Conservation (phyloP, 192 early-diverging fungal genomes). For the Obelidium mucronatum region DNA sequence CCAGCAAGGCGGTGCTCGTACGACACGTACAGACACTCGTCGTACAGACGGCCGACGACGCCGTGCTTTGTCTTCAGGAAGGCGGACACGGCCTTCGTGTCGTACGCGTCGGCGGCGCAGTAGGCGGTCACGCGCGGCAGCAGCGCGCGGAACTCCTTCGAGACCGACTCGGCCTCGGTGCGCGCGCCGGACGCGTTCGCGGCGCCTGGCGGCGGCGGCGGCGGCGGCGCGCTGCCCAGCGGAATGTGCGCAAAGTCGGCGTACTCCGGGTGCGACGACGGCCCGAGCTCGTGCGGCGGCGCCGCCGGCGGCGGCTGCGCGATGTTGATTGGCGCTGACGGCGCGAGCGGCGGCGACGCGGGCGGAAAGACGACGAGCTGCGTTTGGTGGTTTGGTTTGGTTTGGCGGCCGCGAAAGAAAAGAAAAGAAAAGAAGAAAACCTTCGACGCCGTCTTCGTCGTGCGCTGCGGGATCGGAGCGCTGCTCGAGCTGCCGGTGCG, state of each 20-base stretch:
- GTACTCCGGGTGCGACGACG: not conserved
- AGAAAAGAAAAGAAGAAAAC: no score
- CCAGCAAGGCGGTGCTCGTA: conserved; percentile 38
- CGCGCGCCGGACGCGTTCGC: conserved; percentile 13
- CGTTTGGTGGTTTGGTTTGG: not conserved
- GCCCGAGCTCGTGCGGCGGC: not conserved
- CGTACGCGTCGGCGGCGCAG: conserved; percentile 54
- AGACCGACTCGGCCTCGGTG: conserved; percentile 61
- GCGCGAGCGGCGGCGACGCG: conserved; percentile 4
- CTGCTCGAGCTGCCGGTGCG: not conserved
- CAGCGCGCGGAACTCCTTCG: conserved; percentile 73
- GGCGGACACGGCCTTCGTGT: conserved; percentile 38
- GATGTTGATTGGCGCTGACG: not conserved
- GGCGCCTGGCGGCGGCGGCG: not conserved
- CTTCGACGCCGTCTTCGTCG: conserved; percentile 25
- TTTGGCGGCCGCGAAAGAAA: not conserved
- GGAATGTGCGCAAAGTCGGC: no score
- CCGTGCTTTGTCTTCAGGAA: conserved; percentile 38
- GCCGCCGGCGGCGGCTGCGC: not conserved
- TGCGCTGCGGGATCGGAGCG: not conserved
- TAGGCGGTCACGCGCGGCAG: conserved; percentile 69
- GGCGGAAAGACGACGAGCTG: conserved; percentile 27
- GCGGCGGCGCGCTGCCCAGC: not conserved
- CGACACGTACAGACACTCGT: conserved; percentile 59
- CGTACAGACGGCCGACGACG: conserved; percentile 48